Evolutionary conservation across 2,329 filamentous ascomycete species (phyloP).

Genomic region (Daldinia sp.): DNA sequence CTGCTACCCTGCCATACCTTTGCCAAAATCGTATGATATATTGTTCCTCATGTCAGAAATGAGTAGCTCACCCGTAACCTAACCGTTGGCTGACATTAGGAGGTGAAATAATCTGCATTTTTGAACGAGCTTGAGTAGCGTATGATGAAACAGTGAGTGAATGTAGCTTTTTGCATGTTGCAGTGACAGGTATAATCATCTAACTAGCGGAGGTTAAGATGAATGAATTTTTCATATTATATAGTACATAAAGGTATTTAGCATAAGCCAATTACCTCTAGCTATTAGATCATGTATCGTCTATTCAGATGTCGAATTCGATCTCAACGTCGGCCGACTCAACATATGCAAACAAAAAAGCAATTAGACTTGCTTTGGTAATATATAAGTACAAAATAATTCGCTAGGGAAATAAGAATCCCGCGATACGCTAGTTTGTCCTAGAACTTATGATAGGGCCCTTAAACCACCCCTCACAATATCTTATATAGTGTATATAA

Average conservation of each 20-base stretch:
- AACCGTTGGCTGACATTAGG: too few relatives aligned
- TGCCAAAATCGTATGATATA: too few relatives aligned
- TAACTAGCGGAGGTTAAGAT: not conserved
- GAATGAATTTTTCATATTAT: not conserved
- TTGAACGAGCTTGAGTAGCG: too few relatives aligned
- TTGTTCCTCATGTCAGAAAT: too few relatives aligned
- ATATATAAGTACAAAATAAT: constrained; percentile 1
- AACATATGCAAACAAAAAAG: not conserved
- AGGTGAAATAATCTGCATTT: too few relatives aligned
- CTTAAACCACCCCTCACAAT: constrained; percentile 23
- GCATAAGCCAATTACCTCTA: not conserved
- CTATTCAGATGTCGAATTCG: not conserved
- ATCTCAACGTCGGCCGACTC: not conserved
- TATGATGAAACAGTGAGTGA: too few relatives aligned
- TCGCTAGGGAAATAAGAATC: not conserved
- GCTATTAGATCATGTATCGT: not conserved
- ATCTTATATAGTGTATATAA: constrained; percentile 28
- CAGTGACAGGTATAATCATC: too few relatives aligned
- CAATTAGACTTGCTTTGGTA: not conserved
- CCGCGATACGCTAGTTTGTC: not conserved
- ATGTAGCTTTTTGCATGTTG: too few relatives aligned
- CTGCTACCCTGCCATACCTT: too few relatives aligned
- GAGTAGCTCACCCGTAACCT: too few relatives aligned
- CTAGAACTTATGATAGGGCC: not conserved
- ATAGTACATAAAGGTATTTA: not conserved